Conservation (phyloP, 2,329 filamentous ascomycete species). For the Alternaria sp. region DNA sequence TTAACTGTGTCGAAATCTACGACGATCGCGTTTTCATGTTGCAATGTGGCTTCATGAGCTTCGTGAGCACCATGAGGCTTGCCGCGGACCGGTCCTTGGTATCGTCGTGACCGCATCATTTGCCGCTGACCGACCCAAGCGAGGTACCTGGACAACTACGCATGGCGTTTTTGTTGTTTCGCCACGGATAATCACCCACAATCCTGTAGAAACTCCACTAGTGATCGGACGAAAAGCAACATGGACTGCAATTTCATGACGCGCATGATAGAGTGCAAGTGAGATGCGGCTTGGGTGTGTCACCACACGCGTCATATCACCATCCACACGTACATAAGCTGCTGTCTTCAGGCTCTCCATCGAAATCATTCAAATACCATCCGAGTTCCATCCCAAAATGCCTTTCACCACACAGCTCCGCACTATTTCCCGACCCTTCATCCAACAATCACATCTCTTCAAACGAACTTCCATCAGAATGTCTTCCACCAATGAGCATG, state of each 20-base stretch:
- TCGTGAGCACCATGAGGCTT: background rate
- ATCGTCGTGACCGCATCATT: background rate
- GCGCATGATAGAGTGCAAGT: background rate
- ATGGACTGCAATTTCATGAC: background rate
- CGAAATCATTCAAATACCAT: conserved; percentile 3
- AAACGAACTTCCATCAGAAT: conserved; percentile 28
- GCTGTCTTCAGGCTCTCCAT: background rate
- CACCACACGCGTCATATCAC: background rate
- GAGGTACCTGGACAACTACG: background rate
- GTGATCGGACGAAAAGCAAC: background rate
- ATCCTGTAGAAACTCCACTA: background rate
- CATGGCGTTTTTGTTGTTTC: background rate
- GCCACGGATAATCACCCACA: background rate
- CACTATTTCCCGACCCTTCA: conserved; percentile 23
- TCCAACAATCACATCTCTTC: conserved; percentile 19
- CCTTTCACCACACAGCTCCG: conserved; percentile 27
- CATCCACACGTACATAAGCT: conserved; percentile 8
- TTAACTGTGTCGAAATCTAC: background rate
- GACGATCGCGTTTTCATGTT: background rate
- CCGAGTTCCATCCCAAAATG: conserved; percentile 12
- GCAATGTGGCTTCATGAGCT: background rate
- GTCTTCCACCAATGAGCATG: conserved; percentile 42
- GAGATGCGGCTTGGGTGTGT: background rate
- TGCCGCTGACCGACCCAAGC: background rate
- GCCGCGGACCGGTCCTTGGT: background rate